Evolutionary conservation across 2,329 filamentous ascomycete species (phyloP).

Genomic region (Hirsutella minnesotensis): DNA sequence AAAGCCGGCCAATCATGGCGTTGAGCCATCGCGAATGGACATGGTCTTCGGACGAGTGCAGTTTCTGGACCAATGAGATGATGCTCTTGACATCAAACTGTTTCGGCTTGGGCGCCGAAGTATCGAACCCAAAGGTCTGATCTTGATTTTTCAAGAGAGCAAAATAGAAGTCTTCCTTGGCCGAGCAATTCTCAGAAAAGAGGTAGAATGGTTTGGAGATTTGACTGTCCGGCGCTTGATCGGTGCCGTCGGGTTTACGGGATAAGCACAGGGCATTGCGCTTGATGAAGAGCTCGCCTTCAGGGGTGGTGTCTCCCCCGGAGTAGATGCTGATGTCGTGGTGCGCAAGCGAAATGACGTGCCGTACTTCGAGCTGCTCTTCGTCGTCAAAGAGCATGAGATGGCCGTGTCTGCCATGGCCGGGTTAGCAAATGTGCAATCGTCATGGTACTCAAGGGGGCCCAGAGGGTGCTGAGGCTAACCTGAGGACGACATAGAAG

Average conservation of each 20-base stretch:
- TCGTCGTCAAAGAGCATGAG: constrained; percentile 96
- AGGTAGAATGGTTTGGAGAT: constrained; percentile 78
- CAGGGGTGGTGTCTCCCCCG: constrained; percentile 64
- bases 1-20: constrained; percentile 76
- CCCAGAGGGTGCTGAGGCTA: constrained; percentile 14
- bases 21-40: constrained; percentile 89
- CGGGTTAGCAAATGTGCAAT: constrained; percentile 1
- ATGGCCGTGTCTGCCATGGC: constrained; percentile 62
- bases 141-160: constrained; percentile 78
- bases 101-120: constrained; percentile 52
- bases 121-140: constrained; percentile 44
- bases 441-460: not conserved
- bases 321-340: constrained; percentile 79
- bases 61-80: constrained; percentile 74
- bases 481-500: constrained; percentile 87
- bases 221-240: constrained; percentile 41
- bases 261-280: constrained; percentile 76
- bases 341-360: constrained; percentile 86
- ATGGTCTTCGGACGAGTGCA: constrained; percentile 88
- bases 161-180: constrained; percentile 98
- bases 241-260: constrained; percentile 45
- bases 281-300: constrained; percentile 94
- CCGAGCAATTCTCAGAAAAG: constrained; percentile 89
- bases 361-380: constrained; percentile 87
- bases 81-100: constrained; percentile 77